Percentiles rank a stretch among this genome's conserved stretches.
These are phyloP conservation scores for Salix suchowensis DNA, from an alignment of 345 rosid species.

Conservation along the genomic window DNA sequence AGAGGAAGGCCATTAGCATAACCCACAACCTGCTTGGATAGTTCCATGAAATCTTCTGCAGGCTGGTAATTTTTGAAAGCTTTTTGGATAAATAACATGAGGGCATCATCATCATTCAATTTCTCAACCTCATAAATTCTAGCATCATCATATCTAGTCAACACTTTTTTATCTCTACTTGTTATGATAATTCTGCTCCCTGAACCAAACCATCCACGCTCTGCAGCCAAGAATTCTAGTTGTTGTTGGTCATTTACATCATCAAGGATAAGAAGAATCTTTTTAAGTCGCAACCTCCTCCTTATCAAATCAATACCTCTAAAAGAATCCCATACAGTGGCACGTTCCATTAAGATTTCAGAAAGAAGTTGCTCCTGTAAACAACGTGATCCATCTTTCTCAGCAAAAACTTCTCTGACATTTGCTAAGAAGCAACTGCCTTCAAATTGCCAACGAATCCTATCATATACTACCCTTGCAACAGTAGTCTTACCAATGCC, in stretches of 20 bases:
- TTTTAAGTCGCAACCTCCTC: not conserved
- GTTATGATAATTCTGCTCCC: conserved; percentile 20
- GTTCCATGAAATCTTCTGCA: not conserved
- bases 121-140: not conserved
- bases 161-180: not conserved
- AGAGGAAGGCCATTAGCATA: conserved; percentile 13
- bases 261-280: conserved; percentile 14
- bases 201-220: not conserved
- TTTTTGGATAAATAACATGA: not conserved
- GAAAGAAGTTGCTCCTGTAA: conserved; percentile 1
- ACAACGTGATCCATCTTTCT: not conserved
- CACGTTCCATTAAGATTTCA: not conserved
- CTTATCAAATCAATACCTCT: not conserved
- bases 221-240: not conserved
- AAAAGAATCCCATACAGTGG: not conserved
- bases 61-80: conserved; percentile 2
- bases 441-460: not conserved
- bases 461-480: not conserved
- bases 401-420: not conserved
- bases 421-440: conserved; percentile 6
- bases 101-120: not conserved
- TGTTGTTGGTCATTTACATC: conserved; percentile 1
- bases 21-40: not conserved
- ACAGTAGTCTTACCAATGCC: not conserved
- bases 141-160: not conserved